These are phyloP conservation scores for Paracoccidioides brasiliensis DNA, from an alignment of 2,329 filamentous ascomycete species.

Conservation along the genomic window DNA sequence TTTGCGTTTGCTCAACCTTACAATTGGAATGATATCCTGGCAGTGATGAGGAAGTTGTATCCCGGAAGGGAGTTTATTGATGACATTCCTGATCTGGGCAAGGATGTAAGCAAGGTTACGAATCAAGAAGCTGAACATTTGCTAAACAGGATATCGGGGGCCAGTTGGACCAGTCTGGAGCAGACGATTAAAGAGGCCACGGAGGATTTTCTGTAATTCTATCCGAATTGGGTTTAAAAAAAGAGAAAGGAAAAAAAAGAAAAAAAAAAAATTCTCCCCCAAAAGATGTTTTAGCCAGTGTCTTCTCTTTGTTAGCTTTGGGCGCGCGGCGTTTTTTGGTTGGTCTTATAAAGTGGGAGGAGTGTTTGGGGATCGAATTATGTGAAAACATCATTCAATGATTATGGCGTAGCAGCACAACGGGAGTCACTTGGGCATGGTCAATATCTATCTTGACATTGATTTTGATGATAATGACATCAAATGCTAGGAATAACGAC, in stretches of 20 bases:
- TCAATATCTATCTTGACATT: not conserved
- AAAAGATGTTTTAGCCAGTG: too few relatives aligned
- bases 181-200: constrained; percentile 8
- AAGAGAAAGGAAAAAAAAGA: too few relatives aligned
- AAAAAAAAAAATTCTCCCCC: too few relatives aligned
- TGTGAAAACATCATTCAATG: too few relatives aligned
- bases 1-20: constrained; percentile 40
- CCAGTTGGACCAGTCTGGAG: constrained; percentile 20
- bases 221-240: not conserved
- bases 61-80: constrained; percentile 28
- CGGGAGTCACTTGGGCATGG: not conserved
- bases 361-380: too few relatives aligned
- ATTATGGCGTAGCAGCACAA: not conserved
- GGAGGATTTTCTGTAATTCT: not conserved
- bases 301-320: too few relatives aligned
- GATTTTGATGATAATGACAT: not conserved
- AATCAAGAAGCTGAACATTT: constrained; percentile 18
- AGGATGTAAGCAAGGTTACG: constrained; percentile 15
- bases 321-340: too few relatives aligned
- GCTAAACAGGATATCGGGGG: constrained; percentile 18
- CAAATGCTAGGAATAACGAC: not conserved
- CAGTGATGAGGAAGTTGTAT: constrained; percentile 24
- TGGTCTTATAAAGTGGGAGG: too few relatives aligned
- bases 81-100: constrained; percentile 13
- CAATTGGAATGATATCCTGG: constrained; percentile 33